Conservation (phyloP, 2,329 filamentous ascomycete genomes). For the Didymella exigua region DNA sequence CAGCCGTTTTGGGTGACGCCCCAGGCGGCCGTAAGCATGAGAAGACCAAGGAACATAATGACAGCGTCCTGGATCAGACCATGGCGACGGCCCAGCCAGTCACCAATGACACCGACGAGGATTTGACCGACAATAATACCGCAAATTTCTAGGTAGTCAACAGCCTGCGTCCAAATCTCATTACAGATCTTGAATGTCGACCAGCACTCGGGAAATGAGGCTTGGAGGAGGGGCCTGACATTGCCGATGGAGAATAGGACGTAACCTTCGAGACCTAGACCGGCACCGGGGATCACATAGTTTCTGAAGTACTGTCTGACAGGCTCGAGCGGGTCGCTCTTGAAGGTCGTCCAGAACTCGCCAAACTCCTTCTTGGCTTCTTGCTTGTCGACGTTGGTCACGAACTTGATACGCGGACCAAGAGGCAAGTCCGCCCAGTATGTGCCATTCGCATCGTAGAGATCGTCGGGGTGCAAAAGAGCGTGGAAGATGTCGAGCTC, state of each 20-base stretch:
- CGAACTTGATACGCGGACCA: slow-evolving; percentile 73
- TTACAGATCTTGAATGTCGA: slow-evolving; percentile 67
- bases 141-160: slow-evolving; percentile 90
- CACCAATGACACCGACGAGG: slow-evolving; percentile 78
- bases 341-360: slow-evolving; percentile 77
- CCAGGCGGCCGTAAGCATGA: slow-evolving; percentile 93
- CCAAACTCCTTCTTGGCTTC: slow-evolving; percentile 72
- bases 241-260: slow-evolving; percentile 98
- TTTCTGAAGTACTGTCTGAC: slow-evolving; percentile 87
- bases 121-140: slow-evolving; percentile 94
- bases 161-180: slow-evolving; percentile 78
- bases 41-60: slow-evolving; percentile 91
- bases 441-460: slow-evolving; percentile 77
- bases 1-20: slow-evolving; percentile 85
- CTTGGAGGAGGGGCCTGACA: slow-evolving; percentile 78
- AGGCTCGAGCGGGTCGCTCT: slow-evolving; percentile 82
- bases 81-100: slow-evolving; percentile 87
- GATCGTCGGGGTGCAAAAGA: slow-evolving; percentile 86
- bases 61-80: slow-evolving; percentile 93
- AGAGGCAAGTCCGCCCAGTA: slow-evolving; percentile 93
- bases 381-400: slow-evolving; percentile 71
- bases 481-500: slow-evolving; percentile 73
- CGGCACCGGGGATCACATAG: slow-evolving; percentile 89
- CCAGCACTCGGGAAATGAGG: slow-evolving; percentile 83
- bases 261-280: slow-evolving; percentile 91